A percentile compares a stretch with the other conserved stretches of the same genome.
Conservation (phyloP, 228 moss, liverwort and hornwort genomes). For the Sphagnum fallax region DNA sequence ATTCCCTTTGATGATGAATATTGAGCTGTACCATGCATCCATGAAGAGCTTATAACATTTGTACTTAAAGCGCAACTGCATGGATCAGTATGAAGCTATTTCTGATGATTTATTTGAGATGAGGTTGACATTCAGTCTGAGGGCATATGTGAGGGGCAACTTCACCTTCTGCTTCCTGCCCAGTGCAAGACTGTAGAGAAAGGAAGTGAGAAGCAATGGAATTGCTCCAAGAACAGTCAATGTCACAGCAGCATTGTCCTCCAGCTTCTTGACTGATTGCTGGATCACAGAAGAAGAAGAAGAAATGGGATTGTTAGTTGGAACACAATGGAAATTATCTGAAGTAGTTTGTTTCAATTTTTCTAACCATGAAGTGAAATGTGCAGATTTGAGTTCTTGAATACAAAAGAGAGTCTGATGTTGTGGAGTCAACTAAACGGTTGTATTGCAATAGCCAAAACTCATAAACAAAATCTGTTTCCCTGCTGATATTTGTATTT, state of each 20-base stretch:
- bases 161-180: not conserved
- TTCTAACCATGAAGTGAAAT: not conserved
- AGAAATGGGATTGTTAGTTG: no score
- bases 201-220: conserved; percentile 2
- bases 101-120: not conserved
- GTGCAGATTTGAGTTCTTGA: not conserved
- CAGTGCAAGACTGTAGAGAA: not conserved
- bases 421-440: not conserved
- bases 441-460: not conserved
- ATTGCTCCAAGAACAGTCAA: conserved; percentile 3
- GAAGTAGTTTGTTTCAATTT: not conserved
- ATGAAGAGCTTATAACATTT: not conserved
- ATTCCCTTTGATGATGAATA: not conserved
- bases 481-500: no score
- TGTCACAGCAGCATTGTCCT: conserved; percentile 3
- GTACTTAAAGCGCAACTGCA: not conserved
- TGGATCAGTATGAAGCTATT: not conserved
- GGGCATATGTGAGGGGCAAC: not conserved
- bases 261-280: conserved; percentile 1
- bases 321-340: not conserved
- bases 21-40: not conserved
- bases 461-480: not conserved
- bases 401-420: not conserved
- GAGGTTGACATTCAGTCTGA: not conserved
- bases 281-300: not conserved